Percentiles rank a stretch among this genome's conserved stretches.
Conservation (phyloP, 2,329 filamentous ascomycete species). For the Hortaea sp. region DNA sequence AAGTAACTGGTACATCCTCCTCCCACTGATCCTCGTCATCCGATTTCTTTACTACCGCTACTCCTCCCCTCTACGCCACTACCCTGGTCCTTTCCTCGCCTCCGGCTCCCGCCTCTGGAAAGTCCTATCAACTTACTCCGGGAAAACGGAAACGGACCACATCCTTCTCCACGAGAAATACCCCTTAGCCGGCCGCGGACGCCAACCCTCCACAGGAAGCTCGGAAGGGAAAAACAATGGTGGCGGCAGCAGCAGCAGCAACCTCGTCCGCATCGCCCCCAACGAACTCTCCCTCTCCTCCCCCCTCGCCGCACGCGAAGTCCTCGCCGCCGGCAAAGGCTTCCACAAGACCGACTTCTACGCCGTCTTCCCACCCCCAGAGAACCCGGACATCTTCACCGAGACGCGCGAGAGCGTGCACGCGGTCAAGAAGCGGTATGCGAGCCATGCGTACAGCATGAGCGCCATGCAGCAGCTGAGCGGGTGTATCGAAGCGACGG, state of each 20-base stretch:
- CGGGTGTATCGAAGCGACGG: constrained; percentile 43
- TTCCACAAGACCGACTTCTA: constrained; percentile 26
- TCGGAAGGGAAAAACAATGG: no score
- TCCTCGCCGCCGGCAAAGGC: constrained; percentile 21
- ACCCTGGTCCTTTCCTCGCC: constrained; percentile 21
- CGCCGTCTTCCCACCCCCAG: constrained; percentile 44
- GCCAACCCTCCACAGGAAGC: no score
- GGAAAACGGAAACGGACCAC: constrained; percentile 18
- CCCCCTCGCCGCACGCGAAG: constrained; percentile 18
- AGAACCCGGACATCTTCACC: constrained; percentile 51
- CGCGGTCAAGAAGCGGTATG: constrained; percentile 41
- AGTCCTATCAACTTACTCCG: constrained; percentile 15
- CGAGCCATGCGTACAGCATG: constrained; percentile 41
- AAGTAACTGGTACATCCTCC: constrained; percentile 13
- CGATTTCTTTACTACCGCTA: constrained; percentile 21
- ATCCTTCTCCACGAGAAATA: constrained; percentile 15
- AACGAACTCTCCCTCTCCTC: constrained; percentile 23
- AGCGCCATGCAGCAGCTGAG: constrained; percentile 43
- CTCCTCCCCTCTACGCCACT: constrained; percentile 18
- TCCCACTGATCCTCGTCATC: constrained; percentile 16
- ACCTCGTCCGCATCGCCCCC: constrained; percentile 22
- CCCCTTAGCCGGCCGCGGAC: neutral
- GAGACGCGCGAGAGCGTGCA: constrained; percentile 46
- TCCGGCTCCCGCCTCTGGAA: constrained; percentile 23
- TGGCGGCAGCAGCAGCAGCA: constrained; percentile 4